A percentile compares a stretch with the other conserved stretches of the same genome.
Evolutionary conservation across 179 eudicot genomes (phyloP).

Genomic region (Silene noctiflora): DNA sequence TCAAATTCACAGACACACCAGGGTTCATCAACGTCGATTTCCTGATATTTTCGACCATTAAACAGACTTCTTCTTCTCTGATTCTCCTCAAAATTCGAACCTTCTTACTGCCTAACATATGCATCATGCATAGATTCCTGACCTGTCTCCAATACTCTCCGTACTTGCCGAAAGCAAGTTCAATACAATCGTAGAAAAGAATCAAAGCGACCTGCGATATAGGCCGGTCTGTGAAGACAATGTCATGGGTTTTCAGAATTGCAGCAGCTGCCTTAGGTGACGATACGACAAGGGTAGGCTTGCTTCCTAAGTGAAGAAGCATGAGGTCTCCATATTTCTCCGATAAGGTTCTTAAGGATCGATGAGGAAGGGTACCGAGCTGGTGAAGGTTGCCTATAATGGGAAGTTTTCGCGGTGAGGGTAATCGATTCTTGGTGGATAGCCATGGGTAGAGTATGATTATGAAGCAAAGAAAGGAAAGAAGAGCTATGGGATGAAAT

Average conservation of each 20-base stretch:
- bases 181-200: conserved; percentile 26
- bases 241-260: conserved; percentile 44
- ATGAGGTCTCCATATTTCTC: conserved; percentile 37
- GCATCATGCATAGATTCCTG: conserved; percentile 32
- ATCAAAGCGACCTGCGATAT: not conserved
- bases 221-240: conserved; percentile 32
- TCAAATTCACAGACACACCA: conserved; percentile 31
- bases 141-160: conserved; percentile 45
- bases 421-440: conserved; percentile 18
- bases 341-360: conserved; percentile 35
- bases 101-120: conserved; percentile 32
- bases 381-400: conserved; percentile 51
- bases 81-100: conserved; percentile 28
- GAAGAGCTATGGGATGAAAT: too few relatives aligned
- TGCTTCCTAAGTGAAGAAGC: conserved; percentile 35
- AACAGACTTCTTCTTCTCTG: conserved; percentile 34
- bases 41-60: conserved; percentile 24
- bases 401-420: conserved; percentile 48
- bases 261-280: conserved; percentile 38
- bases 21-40: conserved; percentile 1
- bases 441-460: conserved; percentile 24
- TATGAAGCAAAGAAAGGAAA: not conserved
- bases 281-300: conserved; percentile 40
- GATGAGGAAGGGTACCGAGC: conserved; percentile 35
- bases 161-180: conserved; percentile 29